Conservation (phyloP, 441 rosid genomes). For the Euphorbia schlechtendalii region DNA sequence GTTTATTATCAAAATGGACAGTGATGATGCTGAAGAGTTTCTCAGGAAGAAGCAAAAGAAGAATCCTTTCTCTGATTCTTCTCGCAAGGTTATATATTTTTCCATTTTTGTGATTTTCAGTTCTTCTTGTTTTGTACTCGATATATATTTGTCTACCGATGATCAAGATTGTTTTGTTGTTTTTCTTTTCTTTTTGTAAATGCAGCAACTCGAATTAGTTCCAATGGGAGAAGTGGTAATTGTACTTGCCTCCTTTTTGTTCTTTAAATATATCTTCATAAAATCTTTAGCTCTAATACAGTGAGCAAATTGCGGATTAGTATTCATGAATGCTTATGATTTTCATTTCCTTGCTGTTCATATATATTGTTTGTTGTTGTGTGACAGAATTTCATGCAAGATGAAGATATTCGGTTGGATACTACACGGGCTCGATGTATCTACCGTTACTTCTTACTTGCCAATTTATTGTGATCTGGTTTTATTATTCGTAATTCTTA, state of each 20-base stretch:
- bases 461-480: neutral
- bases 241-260: neutral
- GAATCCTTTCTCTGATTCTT: slow-evolving; percentile 19
- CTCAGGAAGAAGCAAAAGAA: slow-evolving; percentile 28
- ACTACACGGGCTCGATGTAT: slow-evolving; percentile 77
- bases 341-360: neutral
- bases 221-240: slow-evolving; percentile 58
- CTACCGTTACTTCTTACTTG: slow-evolving; percentile 8
- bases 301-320: no score
- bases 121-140: neutral
- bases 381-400: slow-evolving; percentile 53
- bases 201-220: slow-evolving; percentile 24
- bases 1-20: slow-evolving; percentile 23
- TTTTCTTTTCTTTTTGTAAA: neutral
- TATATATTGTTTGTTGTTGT: slow-evolving; percentile 9
- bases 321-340: neutral
- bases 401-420: slow-evolving; percentile 66
- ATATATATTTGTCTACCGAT: neutral
- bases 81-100: slow-evolving; percentile 23
- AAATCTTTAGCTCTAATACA: slow-evolving; percentile 6
- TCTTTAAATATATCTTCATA: neutral
- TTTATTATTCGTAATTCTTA: neutral
- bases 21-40: slow-evolving; percentile 31
- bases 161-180: neutral
- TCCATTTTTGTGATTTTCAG: neutral